These are phyloP conservation scores for Theileria orientalis DNA, from an alignment of 169 alveolate species.

Conservation along the genomic window DNA sequence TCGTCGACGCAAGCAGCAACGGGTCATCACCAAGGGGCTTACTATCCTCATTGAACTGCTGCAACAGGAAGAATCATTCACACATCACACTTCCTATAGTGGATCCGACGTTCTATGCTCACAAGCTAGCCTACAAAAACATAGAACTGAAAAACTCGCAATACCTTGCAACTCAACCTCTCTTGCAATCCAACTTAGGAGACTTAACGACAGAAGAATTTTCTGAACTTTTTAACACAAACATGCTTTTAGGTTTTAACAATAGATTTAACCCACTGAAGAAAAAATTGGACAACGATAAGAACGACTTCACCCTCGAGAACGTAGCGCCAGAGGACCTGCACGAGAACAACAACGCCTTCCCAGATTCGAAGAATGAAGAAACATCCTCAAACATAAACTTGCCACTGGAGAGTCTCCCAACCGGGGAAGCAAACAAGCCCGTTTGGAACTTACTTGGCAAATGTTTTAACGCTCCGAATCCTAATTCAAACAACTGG, in stretches of 20 bases:
- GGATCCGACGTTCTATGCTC: neutral
- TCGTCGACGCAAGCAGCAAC: neutral
- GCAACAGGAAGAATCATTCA: neutral
- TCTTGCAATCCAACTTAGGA: neutral
- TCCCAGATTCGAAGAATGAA: neutral
- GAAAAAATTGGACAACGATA: neutral
- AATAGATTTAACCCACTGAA: neutral
- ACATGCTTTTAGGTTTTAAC: neutral
- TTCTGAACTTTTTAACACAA: neutral
- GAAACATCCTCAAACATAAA: slow-evolving; percentile 1
- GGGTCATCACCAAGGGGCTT: neutral
- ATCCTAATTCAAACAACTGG: too few species aligned
- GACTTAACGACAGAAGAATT: neutral
- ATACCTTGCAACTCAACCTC: neutral
- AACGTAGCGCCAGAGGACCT: neutral
- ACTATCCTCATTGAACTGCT: neutral
- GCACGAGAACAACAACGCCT: too few species aligned
- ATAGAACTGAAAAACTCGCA: neutral
- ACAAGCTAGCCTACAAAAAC: neutral
- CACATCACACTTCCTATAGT: neutral
- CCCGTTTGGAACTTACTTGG: slow-evolving; percentile 9
- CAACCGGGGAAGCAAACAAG: neutral
- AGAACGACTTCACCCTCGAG: neutral
- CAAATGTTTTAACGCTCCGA: neutral
- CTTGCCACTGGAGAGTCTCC: neutral